Evolutionary conservation across 2,329 filamentous ascomycete species (phyloP), one percentile per base, ranked within the genome.

Genomic region (Claviceps digitariae): DNA sequence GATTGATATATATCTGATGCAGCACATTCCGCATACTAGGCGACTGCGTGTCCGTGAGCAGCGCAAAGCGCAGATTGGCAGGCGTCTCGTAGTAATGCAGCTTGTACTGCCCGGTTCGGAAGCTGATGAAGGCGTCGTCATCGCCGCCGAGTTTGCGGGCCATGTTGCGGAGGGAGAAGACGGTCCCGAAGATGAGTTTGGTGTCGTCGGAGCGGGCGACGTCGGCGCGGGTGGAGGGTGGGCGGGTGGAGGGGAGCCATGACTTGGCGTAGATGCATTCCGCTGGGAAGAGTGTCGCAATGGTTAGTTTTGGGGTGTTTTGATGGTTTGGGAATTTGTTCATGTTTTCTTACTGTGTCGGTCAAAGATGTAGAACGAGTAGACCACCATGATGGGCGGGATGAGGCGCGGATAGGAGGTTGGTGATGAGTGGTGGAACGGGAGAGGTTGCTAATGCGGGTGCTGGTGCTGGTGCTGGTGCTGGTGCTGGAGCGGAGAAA

Each of bases 31-130:
- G 82, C 82, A 98, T 91, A 69, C 90, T 96, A 60, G 86, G 80
- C 54, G 88, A 87, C 60, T 82, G 86, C 40, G 87, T 87, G 71
- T 97, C 93, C 25, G 93, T 97, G 65, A 97, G 77, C 84, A 98
- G 88, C 65, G 96, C 90, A 66, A 97, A 94, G 66, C 95, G 94
- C 69, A 95, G 83, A 67, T 88, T 94, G 51, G 90, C 93, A 1
- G 90, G 90, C 13, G 93, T 97, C 75, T 98, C 93, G 77, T 96
- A 98, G 75, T 95, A 98, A 73, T 98, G 93, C 62, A 98, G 80
- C 73, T 96, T 96, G 77, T 98, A 98, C 70, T 95, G 86, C 60
- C 79, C 87, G 52, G 93, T 98, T 61, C 89, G 86, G 72, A 87
- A 98, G 61, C 85, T 89, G 61, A 98, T 86, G 69, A 98, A 98